Percentiles rank a stretch among this genome's conserved stretches.
phyloP scores from a whole-genome alignment of 2,329 filamentous ascomycete species.

The Cordyceps farinosa region DNA sequence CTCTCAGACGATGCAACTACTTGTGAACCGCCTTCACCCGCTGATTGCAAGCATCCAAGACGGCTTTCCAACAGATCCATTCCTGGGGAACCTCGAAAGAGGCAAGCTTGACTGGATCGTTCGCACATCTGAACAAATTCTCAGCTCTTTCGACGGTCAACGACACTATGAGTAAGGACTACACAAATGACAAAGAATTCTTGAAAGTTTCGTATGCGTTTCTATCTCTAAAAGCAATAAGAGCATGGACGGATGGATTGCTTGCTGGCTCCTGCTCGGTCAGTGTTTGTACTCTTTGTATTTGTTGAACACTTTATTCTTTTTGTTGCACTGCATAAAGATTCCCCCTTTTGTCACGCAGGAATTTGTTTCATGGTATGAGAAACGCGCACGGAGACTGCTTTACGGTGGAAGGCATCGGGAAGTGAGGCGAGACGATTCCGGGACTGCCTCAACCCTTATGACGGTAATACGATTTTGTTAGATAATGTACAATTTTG shows the following conservation, averaged over 20 bases:
- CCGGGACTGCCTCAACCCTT: background rate
- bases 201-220: background rate
- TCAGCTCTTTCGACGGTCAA: constrained; percentile 30
- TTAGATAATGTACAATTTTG: constrained; percentile 14
- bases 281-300: background rate
- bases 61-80: constrained; percentile 38
- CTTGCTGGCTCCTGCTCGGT: background rate
- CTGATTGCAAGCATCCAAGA: constrained; percentile 34
- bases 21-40: constrained; percentile 34
- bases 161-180: constrained; percentile 28
- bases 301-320: background rate
- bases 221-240: background rate
- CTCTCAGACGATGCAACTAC: constrained; percentile 37
- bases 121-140: constrained; percentile 34
- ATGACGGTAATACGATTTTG: background rate
- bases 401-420: background rate
- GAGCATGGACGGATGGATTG: background rate
- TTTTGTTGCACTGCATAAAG: constrained; percentile 11
- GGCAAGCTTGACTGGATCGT: constrained; percentile 40
- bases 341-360: constrained; percentile 15
- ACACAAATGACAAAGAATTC: background rate
- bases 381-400: background rate
- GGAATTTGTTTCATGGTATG: background rate
- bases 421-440: background rate
- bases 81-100: constrained; percentile 36